Percentiles rank a stretch among this genome's conserved stretches.
Evolutionary conservation across 108 stramenopile species (phyloP).

Genomic region (Skeletonema marinoi): DNA sequence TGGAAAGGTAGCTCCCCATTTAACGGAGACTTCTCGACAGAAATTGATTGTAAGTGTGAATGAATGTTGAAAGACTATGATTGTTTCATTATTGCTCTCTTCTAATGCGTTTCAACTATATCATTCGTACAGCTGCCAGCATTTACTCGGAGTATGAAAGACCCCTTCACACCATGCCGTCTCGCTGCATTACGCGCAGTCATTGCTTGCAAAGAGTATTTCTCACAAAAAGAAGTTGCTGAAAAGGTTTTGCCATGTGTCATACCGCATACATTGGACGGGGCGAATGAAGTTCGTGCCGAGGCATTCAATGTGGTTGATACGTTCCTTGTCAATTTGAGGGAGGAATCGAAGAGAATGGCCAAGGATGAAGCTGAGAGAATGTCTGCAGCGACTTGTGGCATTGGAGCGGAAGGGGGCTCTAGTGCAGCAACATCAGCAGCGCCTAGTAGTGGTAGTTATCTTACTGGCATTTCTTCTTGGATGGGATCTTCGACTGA

Average conservation of each 20-base stretch:
- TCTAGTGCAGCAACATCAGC: constrained; percentile 19
- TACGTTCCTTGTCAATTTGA: constrained; percentile 54
- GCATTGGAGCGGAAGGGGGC: constrained; percentile 8
- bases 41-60: constrained; percentile 57
- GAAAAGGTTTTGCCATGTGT: constrained; percentile 70
- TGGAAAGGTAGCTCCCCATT: constrained; percentile 71
- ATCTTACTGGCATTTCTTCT: constrained; percentile 71
- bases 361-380: constrained; percentile 42
- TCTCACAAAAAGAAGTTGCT: constrained; percentile 62
- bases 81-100: neutral
- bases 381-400: constrained; percentile 38
- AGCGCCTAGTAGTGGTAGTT: constrained; percentile 53
- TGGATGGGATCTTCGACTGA: constrained; percentile 66
- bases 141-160: constrained; percentile 76
- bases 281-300: constrained; percentile 62
- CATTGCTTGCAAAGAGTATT: constrained; percentile 56
- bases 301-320: constrained; percentile 80
- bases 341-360: constrained; percentile 66
- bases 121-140: constrained; percentile 54
- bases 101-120: neutral
- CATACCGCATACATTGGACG: constrained; percentile 72
- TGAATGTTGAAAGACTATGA: neutral
- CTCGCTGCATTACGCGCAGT: constrained; percentile 64
- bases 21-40: constrained; percentile 67
- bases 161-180: constrained; percentile 84